Percentiles rank a stretch among this genome's conserved stretches.
Conservation (phyloP, 2,329 filamentous ascomycete species). For the Huntiella moniliformis region DNA sequence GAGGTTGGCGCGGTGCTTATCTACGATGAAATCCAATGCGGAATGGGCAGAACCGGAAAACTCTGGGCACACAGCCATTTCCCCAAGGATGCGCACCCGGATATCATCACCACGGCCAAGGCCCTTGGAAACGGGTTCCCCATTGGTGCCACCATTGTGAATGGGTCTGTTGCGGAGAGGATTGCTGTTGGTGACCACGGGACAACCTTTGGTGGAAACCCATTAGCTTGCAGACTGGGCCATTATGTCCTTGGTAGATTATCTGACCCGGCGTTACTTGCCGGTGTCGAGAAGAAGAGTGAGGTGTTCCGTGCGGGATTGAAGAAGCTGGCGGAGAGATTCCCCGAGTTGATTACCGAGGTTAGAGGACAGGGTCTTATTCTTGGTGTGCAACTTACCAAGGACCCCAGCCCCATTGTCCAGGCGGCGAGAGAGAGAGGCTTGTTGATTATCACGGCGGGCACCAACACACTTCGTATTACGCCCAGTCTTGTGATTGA, state of each 20-base stretch:
- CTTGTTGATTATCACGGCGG: constrained; percentile 77
- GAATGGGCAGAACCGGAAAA: constrained; percentile 65
- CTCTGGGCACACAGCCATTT: constrained; percentile 76
- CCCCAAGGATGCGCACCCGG: constrained; percentile 67
- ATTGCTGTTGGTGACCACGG: constrained; percentile 59
- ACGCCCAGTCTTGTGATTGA: constrained; percentile 73
- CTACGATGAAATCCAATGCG: constrained; percentile 96
- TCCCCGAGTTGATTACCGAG: constrained; percentile 56
- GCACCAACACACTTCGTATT: constrained; percentile 79
- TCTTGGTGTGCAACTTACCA: constrained; percentile 63
- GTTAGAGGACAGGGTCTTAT: constrained; percentile 71
- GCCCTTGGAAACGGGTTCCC: constrained; percentile 93
- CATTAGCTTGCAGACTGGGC: constrained; percentile 64
- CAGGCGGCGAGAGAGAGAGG: constrained; percentile 76
- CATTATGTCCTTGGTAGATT: constrained; percentile 71
- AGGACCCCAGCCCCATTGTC: constrained; percentile 55
- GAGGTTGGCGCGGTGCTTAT: constrained; percentile 78
- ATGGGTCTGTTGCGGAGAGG: constrained; percentile 22
- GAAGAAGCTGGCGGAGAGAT: constrained; percentile 26
- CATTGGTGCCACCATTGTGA: constrained; percentile 51
- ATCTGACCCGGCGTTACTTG: constrained; percentile 49
- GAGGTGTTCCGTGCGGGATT: constrained; percentile 30
- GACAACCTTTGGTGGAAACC: constrained; percentile 87
- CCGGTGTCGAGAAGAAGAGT: constrained; percentile 48
- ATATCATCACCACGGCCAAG: constrained; percentile 87